Base-by-base conservation (phyloP, 139 green algal species). In the Chlorella sp. region DNA sequence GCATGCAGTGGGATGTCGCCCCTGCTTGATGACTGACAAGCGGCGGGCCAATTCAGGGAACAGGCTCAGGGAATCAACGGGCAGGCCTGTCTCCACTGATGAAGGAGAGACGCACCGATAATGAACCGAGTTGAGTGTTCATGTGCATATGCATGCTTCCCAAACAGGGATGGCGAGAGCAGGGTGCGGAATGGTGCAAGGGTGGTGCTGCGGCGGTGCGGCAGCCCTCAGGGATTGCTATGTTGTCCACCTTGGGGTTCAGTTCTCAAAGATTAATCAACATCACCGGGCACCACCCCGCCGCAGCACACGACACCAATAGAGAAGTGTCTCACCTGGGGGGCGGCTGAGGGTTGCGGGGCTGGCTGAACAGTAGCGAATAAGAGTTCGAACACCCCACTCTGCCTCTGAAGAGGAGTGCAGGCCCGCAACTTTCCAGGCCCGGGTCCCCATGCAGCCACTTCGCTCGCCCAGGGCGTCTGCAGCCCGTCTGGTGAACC, bases 261-360 rank as follows among this genome's bases (percentile, higher is more conserved):
- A 86, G 91, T 91, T 93, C 91, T 93, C 91, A 93, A 93, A 93
- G 91, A 93, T 93, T 93, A 87, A 66, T 32, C 90, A 83, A 61
- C 91, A 93, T 93, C 91, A 92, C 32, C 24, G 91, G 91, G 91
- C 48, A 30, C 34, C 16, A 18, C 75, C 19, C 39, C 28, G 83
- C 61, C 26, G 48, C 48, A 57, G 48, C 48, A 57, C 7, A 57
- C 48, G 9, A 5, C 48, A 57, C 48, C 48, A 5, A 57, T 57
- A 57, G 48, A 57, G 48, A 57, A 5, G 7, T 16, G 48, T 57
- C 48, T 57, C 48, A 57, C 48, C 48, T 57, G 48, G 7, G 48
- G 48, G 48, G 9, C 48, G 48, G 48, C 48, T 5, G 48, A 9
- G 7, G 9, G 48, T 9, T 57, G 5, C 7, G 7, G 48, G 9